Evolutionary conservation across 345 rosid species (phyloP).

Genomic region (Moricandia arvensis): DNA sequence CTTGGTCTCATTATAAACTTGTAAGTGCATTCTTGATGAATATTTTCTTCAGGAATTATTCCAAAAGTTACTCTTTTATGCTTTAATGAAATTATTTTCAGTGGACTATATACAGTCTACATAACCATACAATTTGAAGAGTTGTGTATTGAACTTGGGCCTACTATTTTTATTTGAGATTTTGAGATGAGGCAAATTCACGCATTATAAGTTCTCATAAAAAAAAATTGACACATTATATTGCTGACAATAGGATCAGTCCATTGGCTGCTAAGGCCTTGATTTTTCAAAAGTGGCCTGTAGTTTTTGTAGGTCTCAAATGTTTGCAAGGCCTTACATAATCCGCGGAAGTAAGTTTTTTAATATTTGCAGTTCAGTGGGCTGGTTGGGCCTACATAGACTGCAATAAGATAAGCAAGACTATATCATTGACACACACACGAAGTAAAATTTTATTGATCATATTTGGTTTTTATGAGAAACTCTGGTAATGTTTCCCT

Average conservation of each 20-base stretch:
- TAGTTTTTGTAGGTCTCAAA: conserved; percentile 2
- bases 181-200: not conserved
- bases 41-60: not conserved
- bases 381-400: not conserved
- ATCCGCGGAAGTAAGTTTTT: not conserved
- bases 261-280: not conserved
- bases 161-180: conserved; percentile 3
- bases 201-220: not conserved
- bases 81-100: not conserved
- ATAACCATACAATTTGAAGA: not conserved
- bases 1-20: not conserved
- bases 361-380: not conserved
- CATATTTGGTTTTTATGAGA: not conserved
- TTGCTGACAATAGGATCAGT: not conserved
- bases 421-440: not conserved
- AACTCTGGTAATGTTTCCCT: not conserved
- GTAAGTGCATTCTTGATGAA: not conserved
- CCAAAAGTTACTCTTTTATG: not conserved
- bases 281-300: too few relatives aligned
- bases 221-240: not conserved
- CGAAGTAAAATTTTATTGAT: not conserved
- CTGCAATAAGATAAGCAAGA: not conserved
- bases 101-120: not conserved
- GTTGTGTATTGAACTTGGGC: conserved; percentile 1
- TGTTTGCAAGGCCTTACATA: not conserved